These are phyloP conservation scores for Claviceps capensis DNA, from an alignment of 2,329 filamentous ascomycete genomes.

Conservation along the genomic window DNA sequence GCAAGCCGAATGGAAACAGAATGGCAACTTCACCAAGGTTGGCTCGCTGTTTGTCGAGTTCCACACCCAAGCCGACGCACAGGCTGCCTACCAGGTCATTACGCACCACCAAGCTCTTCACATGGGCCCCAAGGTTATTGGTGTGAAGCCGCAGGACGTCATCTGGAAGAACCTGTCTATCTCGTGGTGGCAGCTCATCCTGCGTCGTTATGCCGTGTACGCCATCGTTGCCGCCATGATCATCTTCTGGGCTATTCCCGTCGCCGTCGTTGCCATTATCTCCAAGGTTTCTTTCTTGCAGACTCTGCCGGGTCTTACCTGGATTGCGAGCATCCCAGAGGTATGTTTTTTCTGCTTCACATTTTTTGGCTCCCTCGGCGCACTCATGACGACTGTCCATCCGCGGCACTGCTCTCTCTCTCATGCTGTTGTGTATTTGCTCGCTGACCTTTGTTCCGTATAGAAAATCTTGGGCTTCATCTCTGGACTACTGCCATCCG, in stretches of 20 bases:
- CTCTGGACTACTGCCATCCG: constrained; percentile 66
- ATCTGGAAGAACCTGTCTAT: constrained; percentile 69
- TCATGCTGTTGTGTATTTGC: neutral
- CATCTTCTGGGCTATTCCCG: constrained; percentile 69
- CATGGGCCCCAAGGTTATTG: constrained; percentile 76
- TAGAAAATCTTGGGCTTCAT: constrained; percentile 58
- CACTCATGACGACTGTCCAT: neutral
- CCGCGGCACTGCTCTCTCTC: neutral
- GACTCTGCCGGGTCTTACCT: constrained; percentile 53
- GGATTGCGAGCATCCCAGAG: constrained; percentile 57
- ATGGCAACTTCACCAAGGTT: constrained; percentile 48
- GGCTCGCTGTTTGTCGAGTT: constrained; percentile 91
- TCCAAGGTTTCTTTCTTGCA: constrained; percentile 69
- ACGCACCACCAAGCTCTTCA: constrained; percentile 70
- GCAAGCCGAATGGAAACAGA: constrained; percentile 44
- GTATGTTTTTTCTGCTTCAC: constrained; percentile 8
- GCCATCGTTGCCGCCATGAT: constrained; percentile 58
- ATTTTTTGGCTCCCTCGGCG: no score
- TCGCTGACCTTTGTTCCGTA: no score
- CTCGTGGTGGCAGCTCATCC: constrained; percentile 60
- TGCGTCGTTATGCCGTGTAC: constrained; percentile 51
- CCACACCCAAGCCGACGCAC: constrained; percentile 65
- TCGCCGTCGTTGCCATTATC: constrained; percentile 69
- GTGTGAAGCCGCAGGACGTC: constrained; percentile 65
- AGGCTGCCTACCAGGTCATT: constrained; percentile 70